Evolutionary conservation across 1,284 basidiomycete genomes (phyloP), one percentile per base, ranked within the genome.

Genomic region (Thecaphora thlaspeos): DNA sequence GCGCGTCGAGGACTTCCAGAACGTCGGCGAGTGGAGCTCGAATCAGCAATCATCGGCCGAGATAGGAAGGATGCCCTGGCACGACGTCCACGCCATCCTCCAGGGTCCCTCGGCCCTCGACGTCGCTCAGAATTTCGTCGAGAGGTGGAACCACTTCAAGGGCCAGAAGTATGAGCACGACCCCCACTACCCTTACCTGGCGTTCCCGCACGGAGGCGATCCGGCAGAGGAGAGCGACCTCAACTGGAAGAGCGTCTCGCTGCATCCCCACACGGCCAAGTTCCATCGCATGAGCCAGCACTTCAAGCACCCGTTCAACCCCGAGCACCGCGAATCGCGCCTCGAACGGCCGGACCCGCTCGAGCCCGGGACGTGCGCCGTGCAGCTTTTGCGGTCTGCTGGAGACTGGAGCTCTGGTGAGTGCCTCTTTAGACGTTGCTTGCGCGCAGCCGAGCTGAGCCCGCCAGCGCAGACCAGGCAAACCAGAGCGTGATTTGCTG

Each of bases 81-180:
- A 81, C 50, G 79, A 82, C 61, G 79, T 78, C 91, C 76, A 78
- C 46, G 57, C 61, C 85, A 91, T 90, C 3, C 79, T 95, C 18
- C 81, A 85, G 19, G 93, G 92, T 0, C 85, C 89, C 0, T 85
- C 83, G 9, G 90, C 93, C 2, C 82, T 95, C 46, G 92, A 96
- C 74, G 84, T 95, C 22, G 85, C 87, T 4, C 90, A 95, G 77
- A 91, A 95, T 80, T 96, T 92, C 61, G 82, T 88, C 17, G 91
- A 95, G 76, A 81, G 89, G 15, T 90, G 88, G 89, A 90, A 89
- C 71, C 58, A 58, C 34, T 23, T 61, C 46, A 56, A 56, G 43
- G 36, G 42, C 32, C 40, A 43, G 32, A 81, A 80, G 63, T 82
- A 83, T 71, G 75, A 75, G 53, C 78, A 82, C 59, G 75, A 81